Base-by-base conservation (phyloP, 805 yeast species). In the Metahyphopichia silvanorum region DNA sequence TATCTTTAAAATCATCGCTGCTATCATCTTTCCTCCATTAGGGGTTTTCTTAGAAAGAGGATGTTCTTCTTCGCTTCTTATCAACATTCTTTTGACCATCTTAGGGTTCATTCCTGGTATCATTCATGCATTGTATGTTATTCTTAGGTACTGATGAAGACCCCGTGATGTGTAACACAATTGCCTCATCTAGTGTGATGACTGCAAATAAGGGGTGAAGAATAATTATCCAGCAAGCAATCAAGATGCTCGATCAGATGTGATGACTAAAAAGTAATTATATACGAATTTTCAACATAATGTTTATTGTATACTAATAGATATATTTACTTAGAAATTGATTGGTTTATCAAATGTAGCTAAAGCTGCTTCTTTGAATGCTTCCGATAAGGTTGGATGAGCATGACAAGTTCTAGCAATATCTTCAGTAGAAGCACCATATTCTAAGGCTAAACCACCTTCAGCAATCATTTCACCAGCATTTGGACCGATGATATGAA, bases 401-500 rank as follows among this genome's bases (percentile, higher is more conserved):
- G 98, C 98, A 57, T 93, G 98, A 65, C 97, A 91, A 25, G 87
- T 86, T 72, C 98, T 85, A 42, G 97, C 95, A 52, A 93, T 75
- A 60, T 93, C 99, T 71, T 93, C 99, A 33, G 96, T 86, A 32
- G 95, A 82, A 35, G 98, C 99, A 63, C 99, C 99, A 69, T 93
- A 93, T 71, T 93, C 99, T 43, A 93, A 64, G 27, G 99, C 99
- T 59, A 93, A 76, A 47, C 96, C 95, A 43, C 88, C 97, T 74
- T 94, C 98, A 46, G 95, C 98, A 61, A 93, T 93, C 96, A 93
- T 86, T 75, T 93, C 99, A 69, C 99, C 98, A 39, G 99, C 99
- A 58, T 86, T 89, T 49, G 98, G 85, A 51, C 98, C 98, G 49
- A 89, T 83, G 60, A 93, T 91, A 72, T 93, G 99, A 41, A 85